A percentile compares a stretch with the other conserved stretches of the same genome.
These are phyloP conservation scores for Neotropicomus parvogracilis DNA, from an alignment of 1,284 basidiomycete species.

Conservation along the genomic window DNA sequence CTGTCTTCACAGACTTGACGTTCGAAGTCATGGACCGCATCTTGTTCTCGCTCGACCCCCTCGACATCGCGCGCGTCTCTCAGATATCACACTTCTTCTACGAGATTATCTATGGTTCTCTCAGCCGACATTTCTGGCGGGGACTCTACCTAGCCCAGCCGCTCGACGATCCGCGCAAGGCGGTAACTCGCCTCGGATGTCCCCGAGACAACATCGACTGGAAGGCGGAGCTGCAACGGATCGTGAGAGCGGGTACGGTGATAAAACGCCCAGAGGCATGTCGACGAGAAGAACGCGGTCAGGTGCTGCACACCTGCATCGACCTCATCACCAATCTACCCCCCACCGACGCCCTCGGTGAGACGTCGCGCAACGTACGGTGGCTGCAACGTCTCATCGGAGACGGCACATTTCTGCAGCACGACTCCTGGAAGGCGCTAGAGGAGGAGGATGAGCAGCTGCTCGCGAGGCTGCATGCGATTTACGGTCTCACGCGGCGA, in stretches of 20 bases:
- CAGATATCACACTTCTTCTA: conserved; percentile 47
- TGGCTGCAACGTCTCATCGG: conserved; percentile 49
- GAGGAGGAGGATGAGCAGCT: conserved; percentile 42
- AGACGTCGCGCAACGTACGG: conserved; percentile 46
- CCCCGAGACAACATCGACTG: conserved; percentile 44
- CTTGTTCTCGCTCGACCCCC: conserved; percentile 50
- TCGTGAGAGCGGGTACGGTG: conserved; percentile 49
- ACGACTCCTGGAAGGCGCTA: conserved; percentile 25
- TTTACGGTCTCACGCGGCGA: conserved; percentile 48
- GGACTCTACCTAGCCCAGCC: conserved; percentile 54
- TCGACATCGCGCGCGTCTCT: conserved; percentile 48
- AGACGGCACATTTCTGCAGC: conserved; percentile 45
- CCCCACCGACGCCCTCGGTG: conserved; percentile 32
- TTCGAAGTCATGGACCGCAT: conserved; percentile 55
- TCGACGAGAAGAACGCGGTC: conserved; percentile 40
- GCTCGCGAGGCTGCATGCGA: conserved; percentile 48
- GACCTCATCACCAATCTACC: conserved; percentile 43
- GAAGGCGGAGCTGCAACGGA: conserved; percentile 47
- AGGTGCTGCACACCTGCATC: conserved; percentile 46
- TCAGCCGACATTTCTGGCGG: conserved; percentile 55
- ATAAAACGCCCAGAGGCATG: conserved; percentile 35
- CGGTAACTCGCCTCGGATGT: conserved; percentile 43
- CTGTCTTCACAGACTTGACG: conserved; percentile 40
- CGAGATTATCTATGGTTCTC: conserved; percentile 43
- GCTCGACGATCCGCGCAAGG: conserved; percentile 55